Evolutionary conservation across 441 rosid genomes (phyloP), one percentile per base, ranked within the genome.

Genomic region (Aleurites moluccanus): DNA sequence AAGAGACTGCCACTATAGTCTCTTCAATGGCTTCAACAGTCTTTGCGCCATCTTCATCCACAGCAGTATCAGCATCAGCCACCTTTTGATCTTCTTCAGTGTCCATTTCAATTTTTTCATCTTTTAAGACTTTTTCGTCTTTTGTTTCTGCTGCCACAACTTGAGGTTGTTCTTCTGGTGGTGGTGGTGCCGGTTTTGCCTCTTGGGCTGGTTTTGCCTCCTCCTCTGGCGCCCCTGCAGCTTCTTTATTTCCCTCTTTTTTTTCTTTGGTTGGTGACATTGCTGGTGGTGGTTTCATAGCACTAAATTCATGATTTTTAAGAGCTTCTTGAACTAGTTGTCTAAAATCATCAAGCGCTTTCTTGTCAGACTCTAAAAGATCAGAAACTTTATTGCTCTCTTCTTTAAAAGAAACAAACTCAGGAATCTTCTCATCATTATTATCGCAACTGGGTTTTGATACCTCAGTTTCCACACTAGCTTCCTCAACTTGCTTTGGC

Each of bases 11-110:
- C n/a, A 91, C 85, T 25, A 89, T 73, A 2, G 89, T 82, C 80
- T 89, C 93, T 72, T 88, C 89, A 55, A 89, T 89, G 69, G 91
- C 93, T 77, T 88, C 93, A 10, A 89, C 87, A 0, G 89, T 89
- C 81, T 89, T 89, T 70, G 91, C 84, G 8, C 83, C 95, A 7
- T 86, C 90, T 40, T 85, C 95, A 56, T 86, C 85, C 3, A 74
- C 85, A 42, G 78, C 61, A 53, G 62, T n/a, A n/a, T n/a, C 44
- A 60, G 56, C 57, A 27, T 68, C 33, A 10, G 67, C 72, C 9
- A n/a, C 27, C 72, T 74, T 74, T 28, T 61, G 78, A 33, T 61
- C 66, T 45, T 52, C 56, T 16, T 78, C 86, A 11, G 69, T 74
- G 71, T 77, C 77, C 70, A 59, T 77, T 67, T 72, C 73, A 2